Percentiles rank a stretch among this genome's conserved stretches.
Conservation (phyloP, 352 stramenopile genomes). For the Phytophthora fragariaefolia region DNA sequence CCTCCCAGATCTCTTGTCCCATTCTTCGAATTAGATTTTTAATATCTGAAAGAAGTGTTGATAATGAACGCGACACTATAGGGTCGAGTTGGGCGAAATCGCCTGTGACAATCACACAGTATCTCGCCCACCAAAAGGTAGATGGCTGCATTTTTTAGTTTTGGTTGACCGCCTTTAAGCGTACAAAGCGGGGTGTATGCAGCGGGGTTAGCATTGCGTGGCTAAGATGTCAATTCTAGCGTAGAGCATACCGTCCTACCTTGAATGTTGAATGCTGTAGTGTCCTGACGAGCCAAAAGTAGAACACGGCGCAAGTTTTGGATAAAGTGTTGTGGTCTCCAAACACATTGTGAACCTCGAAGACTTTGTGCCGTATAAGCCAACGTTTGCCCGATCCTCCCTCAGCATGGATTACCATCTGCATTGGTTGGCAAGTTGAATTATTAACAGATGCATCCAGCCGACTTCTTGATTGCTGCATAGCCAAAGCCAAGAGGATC, state of each 20-base stretch:
- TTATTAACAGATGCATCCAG: background rate
- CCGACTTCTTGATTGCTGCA: background rate
- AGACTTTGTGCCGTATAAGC: background rate
- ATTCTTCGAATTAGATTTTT: too few species aligned
- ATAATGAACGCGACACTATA: too few species aligned
- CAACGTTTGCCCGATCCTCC: background rate
- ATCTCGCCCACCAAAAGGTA: too few species aligned
- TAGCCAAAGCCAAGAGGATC: background rate
- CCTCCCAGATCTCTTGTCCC: too few species aligned
- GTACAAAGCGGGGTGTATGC: background rate
- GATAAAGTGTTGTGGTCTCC: background rate
- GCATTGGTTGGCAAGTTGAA: background rate
- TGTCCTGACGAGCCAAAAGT: background rate
- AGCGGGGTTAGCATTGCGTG: background rate
- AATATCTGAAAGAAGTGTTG: too few species aligned
- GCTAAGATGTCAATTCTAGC: background rate
- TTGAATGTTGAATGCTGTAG: background rate
- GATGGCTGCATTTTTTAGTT: too few species aligned
- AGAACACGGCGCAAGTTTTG: background rate
- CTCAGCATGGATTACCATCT: background rate
- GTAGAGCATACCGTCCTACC: background rate
- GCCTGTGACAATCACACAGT: too few species aligned
- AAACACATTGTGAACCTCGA: background rate
- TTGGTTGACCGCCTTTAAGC: background rate
- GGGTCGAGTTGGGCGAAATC: too few species aligned